A percentile compares a stretch with the other conserved stretches of the same genome.
phyloP scores from a whole-genome alignment of 176 grass and related monocot genomes.

The Areca catechu region DNA sequence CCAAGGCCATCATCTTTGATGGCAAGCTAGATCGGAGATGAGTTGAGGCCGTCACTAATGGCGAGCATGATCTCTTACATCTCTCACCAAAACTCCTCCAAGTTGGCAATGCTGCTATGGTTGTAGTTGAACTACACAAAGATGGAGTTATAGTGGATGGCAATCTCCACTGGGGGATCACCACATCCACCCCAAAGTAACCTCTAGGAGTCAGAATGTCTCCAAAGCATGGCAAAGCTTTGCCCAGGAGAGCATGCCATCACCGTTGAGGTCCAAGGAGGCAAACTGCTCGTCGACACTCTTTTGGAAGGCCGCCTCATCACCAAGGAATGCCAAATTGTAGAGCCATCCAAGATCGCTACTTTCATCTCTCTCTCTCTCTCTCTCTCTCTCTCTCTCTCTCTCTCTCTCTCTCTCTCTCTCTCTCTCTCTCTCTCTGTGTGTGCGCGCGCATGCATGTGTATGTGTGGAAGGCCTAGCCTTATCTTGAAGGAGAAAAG shows the following conservation, averaged over 20 bases:
- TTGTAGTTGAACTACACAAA: conserved; percentile 88
- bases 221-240: conserved; percentile 83
- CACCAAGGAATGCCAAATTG: conserved; percentile 64
- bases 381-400: too few relatives aligned
- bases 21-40: conserved; percentile 60
- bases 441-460: too few relatives aligned
- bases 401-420: too few relatives aligned
- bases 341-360: conserved; percentile 61
- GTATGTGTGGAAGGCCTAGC: too few relatives aligned
- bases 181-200: too few relatives aligned
- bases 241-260: conserved; percentile 65
- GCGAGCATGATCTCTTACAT: conserved; percentile 84
- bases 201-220: too few relatives aligned
- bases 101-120: conserved; percentile 64
- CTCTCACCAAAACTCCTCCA: conserved; percentile 58
- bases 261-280: conserved; percentile 74
- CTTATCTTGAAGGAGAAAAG: too few relatives aligned
- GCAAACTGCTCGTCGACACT: conserved; percentile 58
- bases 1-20: conserved; percentile 40
- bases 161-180: conserved; percentile 44
- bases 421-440: too few relatives aligned
- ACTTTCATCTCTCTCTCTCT: conserved; percentile 49
- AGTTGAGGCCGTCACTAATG: conserved; percentile 72
- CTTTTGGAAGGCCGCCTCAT: conserved; percentile 58
- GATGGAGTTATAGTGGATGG: conserved; percentile 70